phyloP scores from a whole-genome alignment of 495 filamentous ascomycete genomes.

The Saxispiralis lemnorum region DNA sequence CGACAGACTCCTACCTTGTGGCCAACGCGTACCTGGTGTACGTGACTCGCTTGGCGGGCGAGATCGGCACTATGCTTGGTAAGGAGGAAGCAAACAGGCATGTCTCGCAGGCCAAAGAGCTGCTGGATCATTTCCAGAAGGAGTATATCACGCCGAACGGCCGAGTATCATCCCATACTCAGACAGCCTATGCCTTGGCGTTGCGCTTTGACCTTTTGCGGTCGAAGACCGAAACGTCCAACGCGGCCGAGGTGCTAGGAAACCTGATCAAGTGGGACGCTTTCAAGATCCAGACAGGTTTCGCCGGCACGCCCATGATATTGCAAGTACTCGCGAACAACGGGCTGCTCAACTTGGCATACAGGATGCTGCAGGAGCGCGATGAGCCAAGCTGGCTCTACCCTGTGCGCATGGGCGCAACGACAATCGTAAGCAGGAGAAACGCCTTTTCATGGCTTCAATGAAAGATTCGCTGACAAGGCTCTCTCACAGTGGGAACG shows the following conservation, averaged over 20 bases:
- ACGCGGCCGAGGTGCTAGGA: neutral
- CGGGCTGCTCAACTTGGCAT: slow-evolving; percentile 4
- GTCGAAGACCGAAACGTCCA: neutral
- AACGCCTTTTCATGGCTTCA: too few species aligned
- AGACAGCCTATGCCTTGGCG: neutral
- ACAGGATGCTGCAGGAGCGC: slow-evolving; percentile 26
- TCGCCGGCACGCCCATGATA: neutral
- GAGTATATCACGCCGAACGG: neutral
- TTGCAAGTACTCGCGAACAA: neutral
- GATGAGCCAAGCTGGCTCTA: slow-evolving; percentile 33
- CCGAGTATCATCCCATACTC: neutral
- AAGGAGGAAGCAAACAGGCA: neutral
- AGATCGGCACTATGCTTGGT: neutral
- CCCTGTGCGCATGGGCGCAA: slow-evolving; percentile 30
- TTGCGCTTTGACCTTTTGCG: neutral
- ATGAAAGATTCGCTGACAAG: too few species aligned
- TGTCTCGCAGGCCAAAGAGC: neutral
- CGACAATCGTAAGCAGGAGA: slow-evolving; percentile 31
- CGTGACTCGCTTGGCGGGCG: neutral
- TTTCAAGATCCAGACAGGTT: neutral
- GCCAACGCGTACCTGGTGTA: neutral
- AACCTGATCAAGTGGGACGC: neutral
- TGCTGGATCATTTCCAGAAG: neutral
- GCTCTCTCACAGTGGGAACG: slow-evolving; percentile 40
- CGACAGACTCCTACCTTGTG: neutral